Percentiles rank a stretch among this genome's conserved stretches.
Evolutionary conservation across 179 eudicot species (phyloP).

Genomic region (Carnegiea gigantea): DNA sequence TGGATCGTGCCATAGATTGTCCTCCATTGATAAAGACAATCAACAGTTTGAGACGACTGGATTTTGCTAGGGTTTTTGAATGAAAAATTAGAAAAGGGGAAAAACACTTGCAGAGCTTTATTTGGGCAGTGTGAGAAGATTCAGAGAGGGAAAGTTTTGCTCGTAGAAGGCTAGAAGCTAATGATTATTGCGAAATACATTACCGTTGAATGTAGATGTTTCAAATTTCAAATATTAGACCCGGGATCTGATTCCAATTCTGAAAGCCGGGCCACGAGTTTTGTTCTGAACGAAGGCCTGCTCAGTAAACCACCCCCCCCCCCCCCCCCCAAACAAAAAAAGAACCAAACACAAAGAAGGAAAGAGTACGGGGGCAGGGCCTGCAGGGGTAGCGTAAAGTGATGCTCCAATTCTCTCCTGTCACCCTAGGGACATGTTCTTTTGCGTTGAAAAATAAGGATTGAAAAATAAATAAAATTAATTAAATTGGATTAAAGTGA

Average conservation of each 20-base stretch:
- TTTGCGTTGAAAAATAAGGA: no score
- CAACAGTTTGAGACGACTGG: neutral
- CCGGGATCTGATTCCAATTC: slow-evolving; percentile 14
- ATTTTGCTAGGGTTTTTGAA: neutral
- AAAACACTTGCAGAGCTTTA: neutral
- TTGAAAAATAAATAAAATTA: no score
- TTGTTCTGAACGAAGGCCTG: no score
- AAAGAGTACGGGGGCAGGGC: no score
- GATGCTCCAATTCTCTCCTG: no score
- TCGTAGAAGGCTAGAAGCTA: neutral
- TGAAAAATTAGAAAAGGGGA: slow-evolving; percentile 11
- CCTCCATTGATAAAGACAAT: slow-evolving; percentile 42
- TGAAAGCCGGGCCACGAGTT: neutral
- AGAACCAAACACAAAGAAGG: no score
- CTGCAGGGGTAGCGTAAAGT: no score
- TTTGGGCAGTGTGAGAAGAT: slow-evolving; percentile 2
- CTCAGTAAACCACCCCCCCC: no score
- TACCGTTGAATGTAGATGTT: slow-evolving; percentile 35
- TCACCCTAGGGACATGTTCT: no score
- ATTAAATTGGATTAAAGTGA: no score
- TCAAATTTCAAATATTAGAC: slow-evolving; percentile 41
- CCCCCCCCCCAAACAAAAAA: no score
- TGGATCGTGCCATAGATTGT: slow-evolving; percentile 74
- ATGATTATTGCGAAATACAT: slow-evolving; percentile 13
- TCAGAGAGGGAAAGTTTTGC: slow-evolving; percentile 19